Evolutionary conservation across 2,329 filamentous ascomycete genomes (phyloP).

Genomic region (Fusarium sp.): DNA sequence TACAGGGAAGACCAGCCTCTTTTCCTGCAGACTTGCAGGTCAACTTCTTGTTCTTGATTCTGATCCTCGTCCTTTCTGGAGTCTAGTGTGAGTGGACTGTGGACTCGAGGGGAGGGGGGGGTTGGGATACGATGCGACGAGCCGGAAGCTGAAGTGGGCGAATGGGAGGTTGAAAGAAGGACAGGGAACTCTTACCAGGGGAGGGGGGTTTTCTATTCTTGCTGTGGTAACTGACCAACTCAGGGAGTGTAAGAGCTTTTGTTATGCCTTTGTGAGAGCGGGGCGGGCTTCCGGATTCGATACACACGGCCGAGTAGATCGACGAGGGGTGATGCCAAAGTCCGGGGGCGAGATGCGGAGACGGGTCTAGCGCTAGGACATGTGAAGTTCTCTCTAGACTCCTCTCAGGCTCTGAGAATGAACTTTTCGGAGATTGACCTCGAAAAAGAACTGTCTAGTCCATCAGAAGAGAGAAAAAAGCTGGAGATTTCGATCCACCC

Average conservation of each 20-base stretch:
- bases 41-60: constrained; percentile 22
- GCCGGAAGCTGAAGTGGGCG: constrained; percentile 15
- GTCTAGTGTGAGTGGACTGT: constrained; percentile 14
- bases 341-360: constrained; percentile 28
- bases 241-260: background rate
- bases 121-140: constrained; percentile 37
- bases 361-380: background rate
- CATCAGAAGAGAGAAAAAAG: background rate
- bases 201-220: background rate
- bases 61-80: constrained; percentile 4
- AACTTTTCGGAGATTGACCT: constrained; percentile 10
- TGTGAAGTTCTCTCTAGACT: constrained; percentile 13
- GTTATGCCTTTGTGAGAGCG: constrained; percentile 9
- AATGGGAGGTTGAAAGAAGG: constrained; percentile 26
- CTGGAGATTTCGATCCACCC: constrained; percentile 16
- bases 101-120: constrained; percentile 14
- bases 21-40: constrained; percentile 6
- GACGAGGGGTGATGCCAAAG: constrained; percentile 24
- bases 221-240: background rate
- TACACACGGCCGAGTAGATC: constrained; percentile 41
- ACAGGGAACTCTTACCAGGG: constrained; percentile 11
- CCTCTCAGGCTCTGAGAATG: background rate
- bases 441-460: background rate
- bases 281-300: constrained; percentile 38
- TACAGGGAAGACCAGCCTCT: constrained; percentile 29